These are phyloP conservation scores for Laburnicola sp. DNA, from an alignment of 2,329 filamentous ascomycete genomes.

Conservation along the genomic window DNA sequence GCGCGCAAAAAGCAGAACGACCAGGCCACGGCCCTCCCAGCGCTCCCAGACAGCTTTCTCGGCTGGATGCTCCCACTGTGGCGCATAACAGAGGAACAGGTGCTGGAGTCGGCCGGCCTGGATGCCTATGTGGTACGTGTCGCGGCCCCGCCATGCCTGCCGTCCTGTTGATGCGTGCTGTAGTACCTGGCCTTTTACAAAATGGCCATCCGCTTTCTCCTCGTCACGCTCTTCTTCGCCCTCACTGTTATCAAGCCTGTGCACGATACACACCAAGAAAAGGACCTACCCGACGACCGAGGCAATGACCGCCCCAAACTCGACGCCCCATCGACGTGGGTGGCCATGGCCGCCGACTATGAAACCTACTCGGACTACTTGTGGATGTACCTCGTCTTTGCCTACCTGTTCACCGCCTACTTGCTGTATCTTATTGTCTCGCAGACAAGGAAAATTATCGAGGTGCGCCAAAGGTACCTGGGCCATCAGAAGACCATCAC, in stretches of 20 bases:
- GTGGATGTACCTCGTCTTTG: constrained; percentile 94
- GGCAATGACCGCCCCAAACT: constrained; percentile 16
- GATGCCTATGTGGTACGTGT: constrained; percentile 84
- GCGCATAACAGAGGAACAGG: constrained; percentile 82
- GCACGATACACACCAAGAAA: constrained; percentile 65
- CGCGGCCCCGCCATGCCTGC: too few species aligned
- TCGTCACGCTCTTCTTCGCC: constrained; percentile 79
- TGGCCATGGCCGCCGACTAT: constrained; percentile 33
- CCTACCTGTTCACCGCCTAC: constrained; percentile 85
- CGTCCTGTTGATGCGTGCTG: constrained; percentile 13
- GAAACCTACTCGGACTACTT: constrained; percentile 63
- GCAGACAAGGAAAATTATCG: constrained; percentile 83
- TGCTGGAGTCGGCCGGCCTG: constrained; percentile 85
- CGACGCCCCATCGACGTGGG: constrained; percentile 27
- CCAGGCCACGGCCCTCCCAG: constrained; percentile 68
- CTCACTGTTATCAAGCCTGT: constrained; percentile 81
- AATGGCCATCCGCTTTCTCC: constrained; percentile 84
- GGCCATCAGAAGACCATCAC: constrained; percentile 94
- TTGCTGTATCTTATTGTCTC: constrained; percentile 80
- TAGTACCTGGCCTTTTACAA: constrained; percentile 92
- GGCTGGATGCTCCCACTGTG: constrained; percentile 92
- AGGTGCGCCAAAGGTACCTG: constrained; percentile 84
- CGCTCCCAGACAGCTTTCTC: constrained; percentile 80
- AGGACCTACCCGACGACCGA: constrained; percentile 22
- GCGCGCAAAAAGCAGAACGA: constrained; percentile 78